Base-by-base conservation (phyloP, 106 monocot species). In the Dendrobium officinale region DNA sequence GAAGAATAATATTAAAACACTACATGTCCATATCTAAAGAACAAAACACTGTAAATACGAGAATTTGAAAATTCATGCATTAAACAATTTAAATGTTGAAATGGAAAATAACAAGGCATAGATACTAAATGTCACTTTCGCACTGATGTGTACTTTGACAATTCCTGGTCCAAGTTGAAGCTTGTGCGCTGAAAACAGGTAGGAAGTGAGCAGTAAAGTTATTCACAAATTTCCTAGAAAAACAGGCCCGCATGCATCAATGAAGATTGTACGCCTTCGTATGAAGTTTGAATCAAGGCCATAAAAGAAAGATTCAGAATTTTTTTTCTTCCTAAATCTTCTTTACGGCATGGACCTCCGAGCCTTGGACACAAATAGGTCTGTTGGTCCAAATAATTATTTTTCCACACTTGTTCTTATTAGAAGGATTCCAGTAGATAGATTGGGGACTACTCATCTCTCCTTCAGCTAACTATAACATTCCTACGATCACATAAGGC, bases 41-140 rank as follows among this genome's bases (percentile, higher is more conserved):
- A 70, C 10, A 7, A 55, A 43, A 77, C 75, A 77, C 74, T 37
- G n/a, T 68, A 64, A 64, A 22, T 22, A 22, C 13, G 6, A 61
- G 0, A 79, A 74, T 26, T 73, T 75, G 7, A 42, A 9, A 83
- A 72, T 26, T 17, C 59, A 43, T 74, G 43, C n/a, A 74, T 31
- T 16, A 2, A 74, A 29, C 44, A 74, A 74, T 18, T 51, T 1
- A 37, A 74, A 8, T 44, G 20, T n/a, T 44, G 43, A 74, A 19
- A 42, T 74, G 16, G 70, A 70, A 70, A 70, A 70, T 37, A 40
- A 70, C 1, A 70, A 37, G 16, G 31, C 33, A 17, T 70, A 70
- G 67, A 67, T 37, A 16, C 15, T 33, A 70, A 51, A 61, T 61
- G 61, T 22, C 5, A 19, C 54, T n/a, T 58, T 61, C 4, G 61